Conservation (phyloP, 768 basidiomycete species). For the Trametes gibbosa region DNA sequence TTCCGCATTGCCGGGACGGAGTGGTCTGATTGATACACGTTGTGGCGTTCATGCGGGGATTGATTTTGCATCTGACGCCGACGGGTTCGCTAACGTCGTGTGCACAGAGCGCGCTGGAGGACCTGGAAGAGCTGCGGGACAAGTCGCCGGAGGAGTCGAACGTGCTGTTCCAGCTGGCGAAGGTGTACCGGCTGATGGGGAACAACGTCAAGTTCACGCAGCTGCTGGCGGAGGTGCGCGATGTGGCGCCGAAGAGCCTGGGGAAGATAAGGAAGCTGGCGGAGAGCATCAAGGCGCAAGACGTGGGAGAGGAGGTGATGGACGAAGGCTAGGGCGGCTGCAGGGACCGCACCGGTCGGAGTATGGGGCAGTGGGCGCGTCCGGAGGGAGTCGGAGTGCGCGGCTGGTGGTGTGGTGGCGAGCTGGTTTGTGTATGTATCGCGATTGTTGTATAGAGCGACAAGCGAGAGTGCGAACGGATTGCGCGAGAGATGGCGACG, state of each 20-base stretch:
- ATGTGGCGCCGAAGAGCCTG: constrained; percentile 88
- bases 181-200: constrained; percentile 81
- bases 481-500: constrained; percentile 9
- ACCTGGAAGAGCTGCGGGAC: constrained; percentile 77
- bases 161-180: constrained; percentile 93
- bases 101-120: constrained; percentile 70
- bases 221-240: constrained; percentile 85
- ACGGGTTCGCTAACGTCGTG: background rate
- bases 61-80: background rate
- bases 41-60: constrained; percentile 13
- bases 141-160: constrained; percentile 94
- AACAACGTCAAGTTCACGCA: constrained; percentile 78
- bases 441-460: constrained; percentile 2
- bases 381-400: background rate
- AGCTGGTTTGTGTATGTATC: background rate
- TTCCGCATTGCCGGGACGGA: constrained; percentile 53
- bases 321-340: constrained; percentile 60
- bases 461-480: background rate
- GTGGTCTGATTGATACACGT: constrained; percentile 39
- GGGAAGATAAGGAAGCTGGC: constrained; percentile 79
- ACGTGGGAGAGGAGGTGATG: constrained; percentile 57
- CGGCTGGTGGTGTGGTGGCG: background rate
- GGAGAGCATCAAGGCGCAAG: constrained; percentile 64
- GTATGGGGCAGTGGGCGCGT: background rate
- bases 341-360: constrained; percentile 12